Base-by-base conservation (phyloP, 164 flowering plant genomes). In the Berberis thunbergii region DNA sequence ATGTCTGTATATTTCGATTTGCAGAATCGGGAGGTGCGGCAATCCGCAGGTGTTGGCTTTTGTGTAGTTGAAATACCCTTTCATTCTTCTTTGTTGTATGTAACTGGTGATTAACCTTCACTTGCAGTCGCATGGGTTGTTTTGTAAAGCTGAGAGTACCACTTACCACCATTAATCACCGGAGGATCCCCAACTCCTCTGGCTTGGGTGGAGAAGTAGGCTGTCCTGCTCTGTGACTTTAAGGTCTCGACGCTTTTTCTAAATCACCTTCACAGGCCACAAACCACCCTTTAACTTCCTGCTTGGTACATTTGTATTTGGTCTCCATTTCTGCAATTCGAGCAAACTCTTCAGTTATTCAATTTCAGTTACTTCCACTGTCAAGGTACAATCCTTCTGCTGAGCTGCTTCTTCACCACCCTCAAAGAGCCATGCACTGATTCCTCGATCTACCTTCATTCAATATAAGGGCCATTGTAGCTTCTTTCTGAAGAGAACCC, bases 401-500 rank as follows among this genome's bases (percentile, higher is more conserved):
- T 76, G 72, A 40, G 74, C 77, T 53, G 67, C 73, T 58, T 82
- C 88, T 72, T 83, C 91, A 41, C 80, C 78, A 50, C 81, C 92
- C 65, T 88, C 97, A 66, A 94, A 77, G n/a, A 93, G 80, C 96
- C 95, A 94, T 1, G 82, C 10, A 94, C 89, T 45, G 97, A 89
- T 64, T 88, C 91, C 70, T 90, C 97, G 49, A 88, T 60, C 79
- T 79, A 43, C 98, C 97, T 73, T 94, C 91, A 74, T 91, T 94
- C 67, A 82, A 62, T 59, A 91, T 91, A 10, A 94, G 88, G 54
- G 98, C 97, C 87, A 83, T 77, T 1, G 98, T 93, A 4, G 97
- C 91, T 38, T n/a, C 84, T 85, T 61, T 89, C 98, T 4, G 83
- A 77, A 55, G 90, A 73, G 68, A 91, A 90, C 4, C 98, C 97